Percentiles rank a stretch among this genome's conserved stretches.
These are phyloP conservation scores for Streptanthus diversifolius DNA, from an alignment of 345 rosid species.

Conservation along the genomic window DNA sequence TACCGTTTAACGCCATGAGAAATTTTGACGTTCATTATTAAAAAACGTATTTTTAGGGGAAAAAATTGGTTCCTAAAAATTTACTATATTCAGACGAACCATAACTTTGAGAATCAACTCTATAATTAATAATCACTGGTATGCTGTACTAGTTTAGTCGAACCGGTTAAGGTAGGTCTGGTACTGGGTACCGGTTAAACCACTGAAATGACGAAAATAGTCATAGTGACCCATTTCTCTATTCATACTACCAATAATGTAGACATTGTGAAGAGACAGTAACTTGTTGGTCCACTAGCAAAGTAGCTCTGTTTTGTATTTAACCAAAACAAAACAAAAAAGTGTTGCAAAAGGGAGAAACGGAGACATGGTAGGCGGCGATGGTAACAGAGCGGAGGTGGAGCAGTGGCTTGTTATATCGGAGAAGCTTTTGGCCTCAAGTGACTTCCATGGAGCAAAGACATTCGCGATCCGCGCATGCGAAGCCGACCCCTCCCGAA, in stretches of 20 bases:
- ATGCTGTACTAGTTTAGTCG: background rate
- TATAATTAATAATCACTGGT: background rate
- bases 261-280: background rate
- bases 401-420: constrained; percentile 64
- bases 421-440: constrained; percentile 65
- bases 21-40: background rate
- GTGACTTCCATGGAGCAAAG: constrained; percentile 71
- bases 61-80: background rate
- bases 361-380: constrained; percentile 32
- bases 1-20: constrained; percentile 28
- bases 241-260: background rate
- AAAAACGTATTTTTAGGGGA: constrained; percentile 15
- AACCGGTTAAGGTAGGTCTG: background rate
- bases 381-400: constrained; percentile 47
- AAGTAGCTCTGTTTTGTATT: background rate
- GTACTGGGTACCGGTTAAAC: background rate
- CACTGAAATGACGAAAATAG: background rate
- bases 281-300: background rate
- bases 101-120: background rate
- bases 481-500: constrained; percentile 53
- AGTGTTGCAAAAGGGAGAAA: background rate
- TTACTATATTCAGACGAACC: background rate
- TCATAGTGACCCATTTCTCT: background rate
- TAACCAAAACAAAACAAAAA: background rate
- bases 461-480: constrained; percentile 67